Percentiles rank a stretch among this genome's conserved stretches.
Evolutionary conservation across 2,329 filamentous ascomycete genomes (phyloP).

Genomic region (Cercospora nicotianae): DNA sequence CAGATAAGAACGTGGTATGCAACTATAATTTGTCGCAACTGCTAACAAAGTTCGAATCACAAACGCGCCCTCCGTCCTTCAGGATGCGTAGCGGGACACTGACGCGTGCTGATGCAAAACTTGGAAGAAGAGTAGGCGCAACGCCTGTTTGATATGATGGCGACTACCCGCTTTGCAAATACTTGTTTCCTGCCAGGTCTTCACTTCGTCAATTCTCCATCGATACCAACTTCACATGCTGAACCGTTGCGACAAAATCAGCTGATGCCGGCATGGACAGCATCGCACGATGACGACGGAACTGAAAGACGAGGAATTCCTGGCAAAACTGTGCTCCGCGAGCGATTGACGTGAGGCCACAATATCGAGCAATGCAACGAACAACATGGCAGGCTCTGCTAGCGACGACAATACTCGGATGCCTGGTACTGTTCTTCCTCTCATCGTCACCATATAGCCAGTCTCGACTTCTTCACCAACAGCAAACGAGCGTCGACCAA

Average conservation of each 20-base stretch:
- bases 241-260: not conserved
- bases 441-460: conserved; percentile 1
- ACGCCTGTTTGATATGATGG: not conserved
- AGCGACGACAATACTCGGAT: conserved; percentile 1
- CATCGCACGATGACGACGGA: not conserved
- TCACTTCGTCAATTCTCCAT: not conserved
- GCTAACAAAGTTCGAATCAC: conserved; percentile 4
- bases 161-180: not conserved
- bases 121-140: not conserved
- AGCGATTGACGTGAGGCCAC: not conserved
- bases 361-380: not conserved
- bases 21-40: not conserved
- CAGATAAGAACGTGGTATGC: not conserved
- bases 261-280: not conserved
- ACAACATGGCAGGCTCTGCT: conserved; percentile 16
- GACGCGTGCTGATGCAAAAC: not conserved
- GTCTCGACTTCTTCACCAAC: not conserved
- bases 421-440: conserved; percentile 2
- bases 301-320: not conserved
- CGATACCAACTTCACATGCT: not conserved
- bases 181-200: not conserved
- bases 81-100: not conserved
- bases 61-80: not conserved
- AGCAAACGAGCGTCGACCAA: not conserved
- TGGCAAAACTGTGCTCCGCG: not conserved